These are phyloP conservation scores for Rhynchospora pubera DNA, from an alignment of 176 grass and related monocot species.

Conservation along the genomic window DNA sequence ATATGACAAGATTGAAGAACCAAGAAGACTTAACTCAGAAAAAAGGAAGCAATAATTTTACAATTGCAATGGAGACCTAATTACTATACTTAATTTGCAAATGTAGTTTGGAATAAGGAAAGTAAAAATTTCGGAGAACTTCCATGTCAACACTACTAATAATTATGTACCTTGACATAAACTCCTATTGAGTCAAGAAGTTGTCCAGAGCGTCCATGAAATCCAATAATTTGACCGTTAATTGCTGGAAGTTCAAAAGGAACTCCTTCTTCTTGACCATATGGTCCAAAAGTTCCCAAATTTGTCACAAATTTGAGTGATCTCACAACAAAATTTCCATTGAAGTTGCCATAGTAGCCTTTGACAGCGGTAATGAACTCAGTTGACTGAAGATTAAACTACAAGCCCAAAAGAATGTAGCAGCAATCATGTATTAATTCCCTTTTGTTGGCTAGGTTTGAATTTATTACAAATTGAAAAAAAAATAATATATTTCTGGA, in stretches of 20 bases:
- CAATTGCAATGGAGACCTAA: neutral
- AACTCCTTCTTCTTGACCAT: constrained; percentile 27
- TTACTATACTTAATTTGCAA: neutral
- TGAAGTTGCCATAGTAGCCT: constrained; percentile 21
- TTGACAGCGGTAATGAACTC: constrained; percentile 29
- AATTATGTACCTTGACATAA: constrained; percentile 24
- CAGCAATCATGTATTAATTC: no score
- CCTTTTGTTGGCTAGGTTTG: no score
- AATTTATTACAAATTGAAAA: no score
- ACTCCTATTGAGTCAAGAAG: constrained; percentile 38
- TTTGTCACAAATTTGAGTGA: constrained; percentile 40
- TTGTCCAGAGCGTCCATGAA: constrained; percentile 37
- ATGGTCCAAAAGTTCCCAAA: constrained; percentile 34
- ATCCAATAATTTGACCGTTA: constrained; percentile 39
- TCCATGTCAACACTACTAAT: neutral
- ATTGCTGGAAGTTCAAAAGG: constrained; percentile 36
- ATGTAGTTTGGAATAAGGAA: neutral
- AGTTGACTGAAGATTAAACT: constrained; percentile 26
- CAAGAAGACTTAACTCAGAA: neutral
- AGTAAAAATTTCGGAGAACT: neutral
- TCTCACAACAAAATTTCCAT: constrained; percentile 5
- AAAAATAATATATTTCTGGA: no score
- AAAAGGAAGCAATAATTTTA: neutral
- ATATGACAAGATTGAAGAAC: neutral
- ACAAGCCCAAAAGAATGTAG: neutral